Evolutionary conservation across 441 rosid genomes (phyloP).

Genomic region (Adansonia rubrostipa): DNA sequence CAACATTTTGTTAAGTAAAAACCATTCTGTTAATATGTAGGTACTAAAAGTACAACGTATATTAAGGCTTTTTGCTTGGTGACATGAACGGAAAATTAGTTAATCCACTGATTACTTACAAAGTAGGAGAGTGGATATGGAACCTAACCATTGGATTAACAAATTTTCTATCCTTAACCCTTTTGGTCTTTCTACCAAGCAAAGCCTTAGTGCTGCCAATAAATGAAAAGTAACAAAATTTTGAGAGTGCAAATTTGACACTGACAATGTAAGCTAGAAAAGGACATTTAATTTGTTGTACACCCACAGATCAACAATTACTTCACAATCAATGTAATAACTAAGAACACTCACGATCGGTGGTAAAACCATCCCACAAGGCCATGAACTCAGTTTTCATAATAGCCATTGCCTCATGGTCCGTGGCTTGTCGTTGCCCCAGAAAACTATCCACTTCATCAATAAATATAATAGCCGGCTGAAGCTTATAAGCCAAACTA

Average conservation of each 20-base stretch:
- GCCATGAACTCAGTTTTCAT: conserved; percentile 99
- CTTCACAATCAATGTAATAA: not conserved
- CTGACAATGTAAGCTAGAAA: not conserved
- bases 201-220: not conserved
- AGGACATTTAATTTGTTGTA: conserved; percentile 17
- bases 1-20: not conserved
- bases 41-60: not conserved
- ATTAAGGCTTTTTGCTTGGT: not conserved
- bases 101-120: not conserved
- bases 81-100: not conserved
- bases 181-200: not conserved
- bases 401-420: conserved; percentile 84
- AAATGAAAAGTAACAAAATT: not conserved
- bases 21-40: not conserved
- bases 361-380: conserved; percentile 95
- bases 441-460: conserved; percentile 98
- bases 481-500: conserved; percentile 91
- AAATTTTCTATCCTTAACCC: conserved; percentile 5
- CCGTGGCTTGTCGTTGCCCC: conserved; percentile 87
- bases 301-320: not conserved
- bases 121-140: not conserved
- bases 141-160: not conserved
- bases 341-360: conserved; percentile 75
- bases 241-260: not conserved
- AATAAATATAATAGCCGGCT: conserved; percentile 92